Conservation (phyloP, 2,329 filamentous ascomycete genomes). For the Pseudogymnoascus sp. region DNA sequence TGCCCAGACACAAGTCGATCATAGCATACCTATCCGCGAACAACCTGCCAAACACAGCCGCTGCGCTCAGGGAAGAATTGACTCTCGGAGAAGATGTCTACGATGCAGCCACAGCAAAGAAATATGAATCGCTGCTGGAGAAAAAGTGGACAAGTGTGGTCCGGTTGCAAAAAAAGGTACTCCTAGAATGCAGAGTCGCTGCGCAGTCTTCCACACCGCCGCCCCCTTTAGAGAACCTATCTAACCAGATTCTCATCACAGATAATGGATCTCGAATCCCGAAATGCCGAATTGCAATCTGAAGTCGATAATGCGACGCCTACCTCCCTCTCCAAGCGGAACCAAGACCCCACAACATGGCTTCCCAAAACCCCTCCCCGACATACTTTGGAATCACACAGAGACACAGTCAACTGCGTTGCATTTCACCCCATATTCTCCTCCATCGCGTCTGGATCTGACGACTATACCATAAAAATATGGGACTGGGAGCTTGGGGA, state of each 20-base stretch:
- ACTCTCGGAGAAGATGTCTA: constrained; percentile 62
- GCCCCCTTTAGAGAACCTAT: not conserved
- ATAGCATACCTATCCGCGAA: constrained; percentile 77
- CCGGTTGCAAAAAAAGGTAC: constrained; percentile 86
- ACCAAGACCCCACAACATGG: constrained; percentile 80
- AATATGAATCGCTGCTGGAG: constrained; percentile 88
- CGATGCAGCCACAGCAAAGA: constrained; percentile 77
- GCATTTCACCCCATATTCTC: constrained; percentile 92
- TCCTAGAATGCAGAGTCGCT: constrained; percentile 16
- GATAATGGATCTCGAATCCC: constrained; percentile 90
- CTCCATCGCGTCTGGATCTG: constrained; percentile 80
- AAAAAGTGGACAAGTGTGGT: constrained; percentile 99
- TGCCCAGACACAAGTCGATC: constrained; percentile 77
- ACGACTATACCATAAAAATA: constrained; percentile 91
- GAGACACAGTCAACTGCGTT: constrained; percentile 73
- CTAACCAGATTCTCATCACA: constrained; percentile 37
- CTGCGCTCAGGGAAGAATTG: constrained; percentile 70
- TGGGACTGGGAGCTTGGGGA: constrained; percentile 97
- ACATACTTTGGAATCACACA: constrained; percentile 77
- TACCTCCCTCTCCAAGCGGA: constrained; percentile 64
- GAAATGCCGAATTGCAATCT: constrained; percentile 63
- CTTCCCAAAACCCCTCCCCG: constrained; percentile 75
- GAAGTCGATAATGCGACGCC: constrained; percentile 82
- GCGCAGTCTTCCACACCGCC: not conserved
- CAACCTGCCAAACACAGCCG: constrained; percentile 62